phyloP scores from a whole-genome alignment of 2,329 filamentous ascomycete species.

The Samsoniella hepiali region DNA sequence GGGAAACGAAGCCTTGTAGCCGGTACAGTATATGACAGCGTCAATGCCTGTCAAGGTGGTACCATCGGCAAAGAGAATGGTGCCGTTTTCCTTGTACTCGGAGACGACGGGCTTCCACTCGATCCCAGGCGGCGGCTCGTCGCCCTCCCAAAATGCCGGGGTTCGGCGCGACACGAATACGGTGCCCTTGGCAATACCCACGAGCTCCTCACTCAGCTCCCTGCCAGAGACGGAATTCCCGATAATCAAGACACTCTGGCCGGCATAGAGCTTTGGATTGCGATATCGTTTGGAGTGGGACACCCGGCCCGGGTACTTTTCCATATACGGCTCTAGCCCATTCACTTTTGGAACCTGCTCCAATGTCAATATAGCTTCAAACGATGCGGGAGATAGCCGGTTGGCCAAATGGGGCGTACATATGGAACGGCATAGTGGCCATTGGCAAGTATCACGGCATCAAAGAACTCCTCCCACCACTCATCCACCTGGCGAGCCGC shows the following conservation, averaged over 20 bases:
- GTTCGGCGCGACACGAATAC: slow-evolving; percentile 52
- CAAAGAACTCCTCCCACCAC: slow-evolving; percentile 54
- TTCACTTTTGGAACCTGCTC: slow-evolving; percentile 7
- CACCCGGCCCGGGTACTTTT: slow-evolving; percentile 38
- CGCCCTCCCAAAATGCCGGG: slow-evolving; percentile 48
- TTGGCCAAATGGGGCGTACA: slow-evolving; percentile 32
- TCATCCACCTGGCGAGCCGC: slow-evolving; percentile 40
- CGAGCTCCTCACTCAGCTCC: slow-evolving; percentile 38
- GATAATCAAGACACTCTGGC: slow-evolving; percentile 37
- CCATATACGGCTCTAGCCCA: slow-evolving; percentile 7
- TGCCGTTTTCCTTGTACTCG: slow-evolving; percentile 40
- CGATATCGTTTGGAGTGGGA: slow-evolving; percentile 47
- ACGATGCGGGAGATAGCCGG: neutral
- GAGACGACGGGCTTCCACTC: slow-evolving; percentile 52
- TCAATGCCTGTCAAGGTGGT: slow-evolving; percentile 26
- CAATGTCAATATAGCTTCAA: neutral
- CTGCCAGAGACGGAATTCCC: slow-evolving; percentile 45
- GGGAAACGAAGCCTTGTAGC: slow-evolving; percentile 40
- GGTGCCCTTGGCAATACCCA: slow-evolving; percentile 36
- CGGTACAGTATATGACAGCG: slow-evolving; percentile 32
- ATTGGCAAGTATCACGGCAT: slow-evolving; percentile 42
- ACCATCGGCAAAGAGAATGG: slow-evolving; percentile 40
- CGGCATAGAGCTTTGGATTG: slow-evolving; percentile 32
- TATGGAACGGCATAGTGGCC: slow-evolving; percentile 44
- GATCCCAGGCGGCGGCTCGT: slow-evolving; percentile 43